Conservation (phyloP, 345 rosid species). For the Eucalyptus grandis region DNA sequence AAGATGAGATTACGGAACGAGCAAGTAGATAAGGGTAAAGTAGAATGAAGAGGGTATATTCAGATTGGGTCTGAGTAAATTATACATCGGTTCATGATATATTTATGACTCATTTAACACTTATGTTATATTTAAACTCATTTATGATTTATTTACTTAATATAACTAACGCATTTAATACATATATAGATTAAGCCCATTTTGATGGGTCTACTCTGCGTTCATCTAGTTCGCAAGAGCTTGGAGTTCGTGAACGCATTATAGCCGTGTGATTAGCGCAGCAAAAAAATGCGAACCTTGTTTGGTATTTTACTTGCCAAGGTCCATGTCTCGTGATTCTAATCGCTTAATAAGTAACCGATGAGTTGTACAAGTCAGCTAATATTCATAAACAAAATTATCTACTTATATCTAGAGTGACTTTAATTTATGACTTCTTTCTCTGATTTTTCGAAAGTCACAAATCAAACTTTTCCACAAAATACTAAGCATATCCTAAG, state of each 20-base stretch:
- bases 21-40: accelerated
- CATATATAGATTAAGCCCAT: neutral
- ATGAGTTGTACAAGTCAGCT: neutral
- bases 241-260: neutral
- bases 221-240: neutral
- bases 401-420: neutral
- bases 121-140: too few relatives aligned
- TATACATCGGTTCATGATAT: accelerated
- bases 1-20: accelerated
- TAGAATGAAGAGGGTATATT: accelerated
- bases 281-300: neutral
- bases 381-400: neutral
- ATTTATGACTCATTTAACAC: neutral
- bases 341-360: neutral
- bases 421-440: neutral
- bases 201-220: too few relatives aligned
- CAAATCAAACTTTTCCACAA: too few relatives aligned
- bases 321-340: neutral
- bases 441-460: neutral
- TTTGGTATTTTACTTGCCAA: too few relatives aligned
- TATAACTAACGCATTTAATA: too few relatives aligned
- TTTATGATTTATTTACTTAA: neutral
- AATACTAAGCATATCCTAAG: neutral
- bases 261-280: neutral
- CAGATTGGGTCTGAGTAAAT: accelerated